phyloP scores from a whole-genome alignment of 75 land plant genomes.

The Sequoiadendron giganteum region DNA sequence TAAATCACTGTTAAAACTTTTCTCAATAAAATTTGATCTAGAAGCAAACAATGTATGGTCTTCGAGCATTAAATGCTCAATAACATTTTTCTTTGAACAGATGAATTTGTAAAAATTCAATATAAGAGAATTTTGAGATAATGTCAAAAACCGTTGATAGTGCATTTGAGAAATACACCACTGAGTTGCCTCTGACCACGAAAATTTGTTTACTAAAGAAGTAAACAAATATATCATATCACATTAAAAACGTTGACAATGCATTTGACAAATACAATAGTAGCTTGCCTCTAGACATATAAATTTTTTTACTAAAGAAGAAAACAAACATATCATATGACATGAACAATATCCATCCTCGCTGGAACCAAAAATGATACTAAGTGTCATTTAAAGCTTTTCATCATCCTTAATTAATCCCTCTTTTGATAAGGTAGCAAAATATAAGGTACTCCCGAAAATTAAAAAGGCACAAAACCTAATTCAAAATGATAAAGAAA shows the following conservation, averaged over 20 bases:
- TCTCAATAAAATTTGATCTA: background rate
- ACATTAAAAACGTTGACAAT: no score
- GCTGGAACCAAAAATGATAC: background rate
- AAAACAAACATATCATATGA: no score
- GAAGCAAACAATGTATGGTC: background rate
- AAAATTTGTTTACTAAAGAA: no score
- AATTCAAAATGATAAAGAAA: no score
- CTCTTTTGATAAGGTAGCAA: background rate
- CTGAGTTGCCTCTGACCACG: background rate
- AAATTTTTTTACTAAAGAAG: no score
- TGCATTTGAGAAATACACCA: background rate
- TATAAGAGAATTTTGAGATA: no score
- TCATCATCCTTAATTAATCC: background rate
- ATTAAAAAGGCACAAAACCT: no score
- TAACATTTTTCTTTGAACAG: background rate
- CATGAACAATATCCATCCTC: background rate
- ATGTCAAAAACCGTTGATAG: no score
- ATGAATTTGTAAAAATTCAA: background rate
- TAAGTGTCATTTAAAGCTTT: background rate
- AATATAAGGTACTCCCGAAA: background rate
- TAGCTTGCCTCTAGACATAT: background rate
- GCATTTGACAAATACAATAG: no score
- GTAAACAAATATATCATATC: no score
- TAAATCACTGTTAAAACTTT: background rate
- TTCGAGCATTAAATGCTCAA: background rate